phyloP scores from a whole-genome alignment of 75 land plant genomes.

The Cunninghamia lanceolata region DNA sequence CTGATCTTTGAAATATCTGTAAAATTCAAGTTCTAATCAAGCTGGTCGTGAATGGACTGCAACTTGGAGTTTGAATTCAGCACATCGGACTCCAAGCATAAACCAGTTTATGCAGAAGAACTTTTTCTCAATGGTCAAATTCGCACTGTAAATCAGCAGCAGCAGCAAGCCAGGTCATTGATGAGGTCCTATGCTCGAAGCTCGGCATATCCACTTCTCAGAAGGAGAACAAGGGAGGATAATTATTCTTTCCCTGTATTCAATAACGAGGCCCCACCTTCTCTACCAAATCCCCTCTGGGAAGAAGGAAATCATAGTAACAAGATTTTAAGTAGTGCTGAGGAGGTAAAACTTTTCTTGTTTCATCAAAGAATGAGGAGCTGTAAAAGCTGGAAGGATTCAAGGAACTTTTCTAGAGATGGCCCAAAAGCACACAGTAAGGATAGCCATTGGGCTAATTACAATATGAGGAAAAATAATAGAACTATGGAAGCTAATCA shows the following conservation, averaged over 20 bases:
- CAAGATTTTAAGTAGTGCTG: not conserved
- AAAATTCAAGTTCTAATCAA: too few relatives aligned
- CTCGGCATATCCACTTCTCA: not conserved
- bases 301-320: not conserved
- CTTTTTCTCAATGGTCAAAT: not conserved
- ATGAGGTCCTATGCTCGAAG: too few relatives aligned
- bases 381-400: not conserved
- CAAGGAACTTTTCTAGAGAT: not conserved
- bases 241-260: not conserved
- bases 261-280: not conserved
- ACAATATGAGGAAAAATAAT: too few relatives aligned
- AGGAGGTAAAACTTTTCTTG: not conserved
- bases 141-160: not conserved
- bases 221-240: not conserved
- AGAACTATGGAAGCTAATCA: not conserved
- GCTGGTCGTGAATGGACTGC: too few relatives aligned
- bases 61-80: too few relatives aligned
- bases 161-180: not conserved
- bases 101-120: not conserved
- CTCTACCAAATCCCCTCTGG: not conserved
- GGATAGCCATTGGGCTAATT: not conserved
- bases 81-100: not conserved
- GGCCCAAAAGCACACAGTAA: too few relatives aligned
- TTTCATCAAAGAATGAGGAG: not conserved
- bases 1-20: too few relatives aligned